Conservation (phyloP, 495 filamentous ascomycete species). For the Astrocystis sublimbata region DNA sequence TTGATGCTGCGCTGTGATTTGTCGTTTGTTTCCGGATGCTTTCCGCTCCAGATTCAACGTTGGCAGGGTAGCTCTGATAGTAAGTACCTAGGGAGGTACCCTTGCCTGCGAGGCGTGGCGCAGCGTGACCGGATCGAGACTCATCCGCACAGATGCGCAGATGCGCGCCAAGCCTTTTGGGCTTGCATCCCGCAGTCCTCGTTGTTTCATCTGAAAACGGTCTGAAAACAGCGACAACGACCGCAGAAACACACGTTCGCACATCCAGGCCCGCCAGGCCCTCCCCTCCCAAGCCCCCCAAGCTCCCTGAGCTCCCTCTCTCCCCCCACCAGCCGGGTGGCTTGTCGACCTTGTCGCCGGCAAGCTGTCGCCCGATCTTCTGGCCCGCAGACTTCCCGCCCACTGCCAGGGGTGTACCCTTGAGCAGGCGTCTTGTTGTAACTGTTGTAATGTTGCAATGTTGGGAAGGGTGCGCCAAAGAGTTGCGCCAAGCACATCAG, state of each 20-base stretch:
- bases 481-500: slow-evolving; percentile 2
- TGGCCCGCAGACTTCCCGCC: neutral
- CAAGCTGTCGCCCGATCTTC: slow-evolving; percentile 3
- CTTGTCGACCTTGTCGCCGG: slow-evolving; percentile 15
- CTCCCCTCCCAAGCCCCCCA: too few species aligned
- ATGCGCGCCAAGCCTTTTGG: neutral
- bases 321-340: too few species aligned
- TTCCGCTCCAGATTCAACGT: neutral
- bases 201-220: slow-evolving; percentile 8
- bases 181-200: neutral
- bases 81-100: neutral
- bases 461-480: too few species aligned
- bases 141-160: slow-evolving; percentile 13
- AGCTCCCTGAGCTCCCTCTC: too few species aligned
- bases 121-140: slow-evolving; percentile 3
- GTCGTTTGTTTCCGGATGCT: slow-evolving; percentile 4
- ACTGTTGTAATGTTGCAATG: neutral
- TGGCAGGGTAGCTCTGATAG: neutral
- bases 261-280: neutral
- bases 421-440: neutral
- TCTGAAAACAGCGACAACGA: neutral
- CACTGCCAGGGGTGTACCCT: neutral
- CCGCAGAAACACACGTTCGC: neutral
- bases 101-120: neutral
- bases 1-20: neutral